Evolutionary conservation across 2,329 filamentous ascomycete genomes (phyloP).

Genomic region (Aspergillus brunneoviolaceus): DNA sequence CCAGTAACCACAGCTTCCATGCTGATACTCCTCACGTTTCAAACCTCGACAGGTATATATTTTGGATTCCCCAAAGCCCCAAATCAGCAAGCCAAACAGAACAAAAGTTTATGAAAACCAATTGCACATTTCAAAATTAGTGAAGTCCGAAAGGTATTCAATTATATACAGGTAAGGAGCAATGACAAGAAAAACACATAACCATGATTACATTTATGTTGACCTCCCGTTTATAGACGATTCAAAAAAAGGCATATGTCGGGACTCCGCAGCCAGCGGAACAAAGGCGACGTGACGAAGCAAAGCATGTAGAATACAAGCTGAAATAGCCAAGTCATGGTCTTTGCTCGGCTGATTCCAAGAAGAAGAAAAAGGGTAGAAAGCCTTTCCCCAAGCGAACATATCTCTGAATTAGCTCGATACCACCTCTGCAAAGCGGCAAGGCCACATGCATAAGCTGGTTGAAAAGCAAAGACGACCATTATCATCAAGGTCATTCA

Average conservation of each 20-base stretch:
- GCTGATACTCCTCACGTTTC: no score
- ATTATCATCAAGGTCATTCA: conserved; percentile 31
- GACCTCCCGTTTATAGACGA: conserved; percentile 20
- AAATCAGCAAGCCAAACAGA: no score
- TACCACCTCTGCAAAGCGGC: conserved; percentile 18
- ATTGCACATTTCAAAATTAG: conserved; percentile 1
- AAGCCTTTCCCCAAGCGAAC: conserved; percentile 15
- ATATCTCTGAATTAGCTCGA: conserved; percentile 16
- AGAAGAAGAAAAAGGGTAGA: conserved; percentile 12
- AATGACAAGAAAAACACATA: conserved; percentile 12
- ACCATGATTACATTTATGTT: conserved; percentile 22
- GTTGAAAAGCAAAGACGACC: conserved; percentile 23
- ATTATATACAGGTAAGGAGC: conserved; percentile 9
- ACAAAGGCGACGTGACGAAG: conserved; percentile 5
- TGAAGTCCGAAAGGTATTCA: conserved; percentile 3
- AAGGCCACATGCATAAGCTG: conserved; percentile 23
- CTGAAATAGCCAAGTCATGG: conserved; percentile 8
- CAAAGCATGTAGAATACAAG: conserved; percentile 23
- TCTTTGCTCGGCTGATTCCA: conserved; percentile 8
- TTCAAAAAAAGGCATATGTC: conserved; percentile 10
- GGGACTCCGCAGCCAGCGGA: conserved; percentile 1
- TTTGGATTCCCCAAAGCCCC: no score
- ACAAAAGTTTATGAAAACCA: background rate
- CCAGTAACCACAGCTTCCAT: no score
- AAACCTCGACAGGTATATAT: no score